A percentile compares a stretch with the other conserved stretches of the same genome.
Evolutionary conservation across 352 stramenopile genomes (phyloP).

Genomic region (Aphanomyces astaci): DNA sequence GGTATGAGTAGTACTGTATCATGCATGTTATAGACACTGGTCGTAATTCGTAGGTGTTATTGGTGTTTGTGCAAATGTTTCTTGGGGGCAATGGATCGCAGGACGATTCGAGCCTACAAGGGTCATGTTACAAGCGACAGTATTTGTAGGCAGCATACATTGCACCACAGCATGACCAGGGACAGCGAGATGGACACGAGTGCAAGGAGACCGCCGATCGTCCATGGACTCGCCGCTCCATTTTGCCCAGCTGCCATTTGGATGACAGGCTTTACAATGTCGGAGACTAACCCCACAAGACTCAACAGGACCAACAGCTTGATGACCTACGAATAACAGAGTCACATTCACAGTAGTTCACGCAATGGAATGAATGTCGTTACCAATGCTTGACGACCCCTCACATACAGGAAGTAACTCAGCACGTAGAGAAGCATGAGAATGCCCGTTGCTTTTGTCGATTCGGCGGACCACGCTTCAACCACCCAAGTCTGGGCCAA

Average conservation of each 20-base stretch:
- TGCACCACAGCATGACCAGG: neutral
- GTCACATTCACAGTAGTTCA: neutral
- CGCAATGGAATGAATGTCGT: neutral
- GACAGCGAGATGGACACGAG: neutral
- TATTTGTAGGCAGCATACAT: neutral
- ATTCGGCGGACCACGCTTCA: neutral
- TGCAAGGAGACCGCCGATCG: neutral
- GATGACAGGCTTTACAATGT: neutral
- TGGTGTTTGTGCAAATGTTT: too few species aligned
- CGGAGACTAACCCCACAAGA: neutral
- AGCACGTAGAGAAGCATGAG: conserved; percentile 4
- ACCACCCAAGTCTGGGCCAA: neutral
- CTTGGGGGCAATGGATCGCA: too few species aligned
- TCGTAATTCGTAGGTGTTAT: too few species aligned
- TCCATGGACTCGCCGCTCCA: too few species aligned
- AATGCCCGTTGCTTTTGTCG: neutral
- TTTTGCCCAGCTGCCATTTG: too few species aligned
- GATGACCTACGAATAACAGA: neutral
- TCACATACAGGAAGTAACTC: neutral
- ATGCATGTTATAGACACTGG: too few species aligned
- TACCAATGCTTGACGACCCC: neutral
- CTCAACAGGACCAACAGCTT: neutral
- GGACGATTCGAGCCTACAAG: neutral
- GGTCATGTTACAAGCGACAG: neutral
- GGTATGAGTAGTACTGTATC: too few species aligned